A percentile compares a stretch with the other conserved stretches of the same genome.
Evolutionary conservation across 2,329 filamentous ascomycete genomes (phyloP).

Genomic region (Coniochaeta sp.): DNA sequence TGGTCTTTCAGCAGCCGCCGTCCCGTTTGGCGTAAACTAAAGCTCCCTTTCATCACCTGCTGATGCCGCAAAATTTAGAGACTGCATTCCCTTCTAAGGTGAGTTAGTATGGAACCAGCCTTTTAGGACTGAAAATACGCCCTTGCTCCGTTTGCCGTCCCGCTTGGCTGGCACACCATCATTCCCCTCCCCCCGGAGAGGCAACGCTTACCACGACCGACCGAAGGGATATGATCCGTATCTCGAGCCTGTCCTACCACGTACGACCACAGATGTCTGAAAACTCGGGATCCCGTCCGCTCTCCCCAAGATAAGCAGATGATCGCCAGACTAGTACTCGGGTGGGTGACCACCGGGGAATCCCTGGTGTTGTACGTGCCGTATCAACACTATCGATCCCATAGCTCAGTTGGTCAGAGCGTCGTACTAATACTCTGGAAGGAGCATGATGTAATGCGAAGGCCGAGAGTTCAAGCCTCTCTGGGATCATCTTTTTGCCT

Average conservation of each 20-base stretch:
- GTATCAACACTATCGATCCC: not conserved
- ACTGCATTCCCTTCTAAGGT: not conserved
- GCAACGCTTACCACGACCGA: not conserved
- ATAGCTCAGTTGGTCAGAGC: no score
- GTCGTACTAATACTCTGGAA: not conserved
- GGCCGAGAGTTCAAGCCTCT: not conserved
- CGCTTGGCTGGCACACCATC: not conserved
- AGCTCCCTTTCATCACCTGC: not conserved
- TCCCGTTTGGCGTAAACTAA: not conserved
- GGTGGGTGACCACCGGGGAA: not conserved
- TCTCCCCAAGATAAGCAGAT: not conserved
- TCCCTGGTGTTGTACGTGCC: not conserved
- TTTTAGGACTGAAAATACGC: not conserved
- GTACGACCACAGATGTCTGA: slow-evolving; percentile 1
- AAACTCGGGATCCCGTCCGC: not conserved
- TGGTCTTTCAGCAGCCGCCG: no score
- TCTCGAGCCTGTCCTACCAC: not conserved
- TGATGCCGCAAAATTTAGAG: not conserved
- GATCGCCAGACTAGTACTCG: not conserved
- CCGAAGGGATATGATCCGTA: not conserved
- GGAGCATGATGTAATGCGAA: not conserved
- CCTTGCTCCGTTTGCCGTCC: not conserved
- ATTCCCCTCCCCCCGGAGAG: not conserved
- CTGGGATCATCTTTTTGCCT: not conserved
- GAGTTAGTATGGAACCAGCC: not conserved